Conservation (phyloP, 768 basidiomycete genomes). For the Suillus hirtellus region DNA sequence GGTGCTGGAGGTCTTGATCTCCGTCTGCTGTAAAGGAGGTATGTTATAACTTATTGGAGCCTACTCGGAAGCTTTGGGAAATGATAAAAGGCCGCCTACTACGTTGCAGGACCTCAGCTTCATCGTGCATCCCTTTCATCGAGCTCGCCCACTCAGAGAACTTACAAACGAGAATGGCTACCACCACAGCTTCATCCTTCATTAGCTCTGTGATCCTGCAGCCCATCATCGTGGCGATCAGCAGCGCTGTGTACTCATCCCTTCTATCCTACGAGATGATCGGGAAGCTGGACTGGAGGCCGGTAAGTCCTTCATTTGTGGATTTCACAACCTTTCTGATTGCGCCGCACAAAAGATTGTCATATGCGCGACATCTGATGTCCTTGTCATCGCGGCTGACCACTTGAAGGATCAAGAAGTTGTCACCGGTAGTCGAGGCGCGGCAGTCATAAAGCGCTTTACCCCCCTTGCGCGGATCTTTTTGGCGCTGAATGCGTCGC, state of each 20-base stretch:
- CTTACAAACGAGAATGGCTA: neutral
- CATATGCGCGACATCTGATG: neutral
- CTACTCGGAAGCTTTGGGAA: too few relatives aligned
- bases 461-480: neutral
- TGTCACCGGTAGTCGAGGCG: neutral
- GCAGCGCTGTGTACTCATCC: neutral
- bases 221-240: neutral
- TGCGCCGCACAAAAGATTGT: neutral
- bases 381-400: neutral
- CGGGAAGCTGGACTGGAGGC: neutral
- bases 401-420: neutral
- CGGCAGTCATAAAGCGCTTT: neutral
- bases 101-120: too few relatives aligned
- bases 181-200: neutral
- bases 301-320: neutral
- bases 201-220: neutral
- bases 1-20: too few relatives aligned
- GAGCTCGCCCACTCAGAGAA: neutral
- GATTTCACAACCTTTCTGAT: neutral
- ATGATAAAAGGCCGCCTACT: too few relatives aligned
- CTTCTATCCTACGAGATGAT: neutral
- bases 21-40: too few relatives aligned
- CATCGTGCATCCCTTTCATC: too few relatives aligned
- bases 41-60: too few relatives aligned
- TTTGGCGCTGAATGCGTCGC: neutral